Percentiles rank a stretch among this genome's conserved stretches.
Conservation (phyloP, 768 basidiomycete species). For the Russula lepida region DNA sequence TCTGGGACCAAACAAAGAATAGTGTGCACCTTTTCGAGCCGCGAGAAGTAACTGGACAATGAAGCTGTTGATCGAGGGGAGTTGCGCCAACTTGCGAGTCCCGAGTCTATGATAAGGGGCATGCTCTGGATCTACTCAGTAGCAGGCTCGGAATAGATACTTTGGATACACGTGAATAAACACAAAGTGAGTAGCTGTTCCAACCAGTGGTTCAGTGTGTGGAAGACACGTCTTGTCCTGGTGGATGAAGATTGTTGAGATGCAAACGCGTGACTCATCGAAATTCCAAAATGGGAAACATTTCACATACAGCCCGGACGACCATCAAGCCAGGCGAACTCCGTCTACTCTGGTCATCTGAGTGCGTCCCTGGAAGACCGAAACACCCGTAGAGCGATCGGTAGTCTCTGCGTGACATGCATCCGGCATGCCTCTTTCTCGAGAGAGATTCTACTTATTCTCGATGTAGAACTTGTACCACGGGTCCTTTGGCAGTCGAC, state of each 20-base stretch:
- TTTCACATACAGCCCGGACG: not conserved
- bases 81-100: too few species aligned
- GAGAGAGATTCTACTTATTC: not conserved
- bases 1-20: not conserved
- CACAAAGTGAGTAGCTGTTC: too few species aligned
- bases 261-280: too few species aligned
- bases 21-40: not conserved
- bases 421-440: not conserved
- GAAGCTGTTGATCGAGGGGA: not conserved
- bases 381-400: not conserved
- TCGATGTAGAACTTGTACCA: not conserved
- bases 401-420: not conserved
- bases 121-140: not conserved
- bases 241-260: too few species aligned
- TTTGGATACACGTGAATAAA: too few species aligned
- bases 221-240: too few species aligned
- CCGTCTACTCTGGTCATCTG: not conserved
- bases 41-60: not conserved
- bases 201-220: not conserved
- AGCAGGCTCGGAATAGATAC: too few species aligned
- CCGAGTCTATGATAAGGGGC: not conserved
- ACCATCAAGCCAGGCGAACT: not conserved
- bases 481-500: not conserved
- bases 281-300: not conserved
- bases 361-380: not conserved